Base-by-base conservation (phyloP, 2,329 filamentous ascomycete species). In the Colletotrichum noveboracense region DNA sequence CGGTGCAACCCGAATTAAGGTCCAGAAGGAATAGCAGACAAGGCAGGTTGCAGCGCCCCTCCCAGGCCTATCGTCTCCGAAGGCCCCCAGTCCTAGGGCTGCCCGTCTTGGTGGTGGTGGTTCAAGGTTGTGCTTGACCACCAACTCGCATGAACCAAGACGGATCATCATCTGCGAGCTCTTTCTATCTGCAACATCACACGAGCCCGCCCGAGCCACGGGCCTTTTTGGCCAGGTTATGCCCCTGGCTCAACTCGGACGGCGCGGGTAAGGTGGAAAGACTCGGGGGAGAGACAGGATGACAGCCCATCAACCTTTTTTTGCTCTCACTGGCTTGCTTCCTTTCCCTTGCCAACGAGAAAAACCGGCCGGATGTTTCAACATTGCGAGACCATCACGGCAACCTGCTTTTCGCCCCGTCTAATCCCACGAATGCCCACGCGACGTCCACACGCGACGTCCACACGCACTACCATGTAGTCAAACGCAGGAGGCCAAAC, bases 121-220 rank as follows among this genome's bases (percentile, higher is more conserved):
- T 52, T 24, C 43, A 52, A 52, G 43, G 43, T 52, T 52, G n/a
- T 52, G 43, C 43, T 52, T 52, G 43, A 10, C 43, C 43, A 36
- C 56, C 28, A 38, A 43, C n/a, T 43, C 73, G 73, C 70, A 75
- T 75, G 73, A 75, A 75, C 70, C 26, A 68, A 36, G 64, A 73
- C 58, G 64, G 70, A 73, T 65, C 64, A 65, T 75, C 58, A 69
- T 73, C 43, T 73, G 61, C 60, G 65, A 38, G 70, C 21, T 12
- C 64, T 58, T 56, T 75, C 43, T 73, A 75, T 75, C 36, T 73
- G 73, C 73, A 69, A 75, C 73, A 52, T 48, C 26, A 64, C 56
- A 73, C 70, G 34, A 68, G 70, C 64, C 21, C 56, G 56, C 69
- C 65, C 69, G 67, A 61, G n/a, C 28, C 30, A 64, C 28, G 43